A percentile compares a stretch with the other conserved stretches of the same genome.
These are phyloP conservation scores for Phylloporus arenicola DNA, from an alignment of 768 basidiomycete genomes.

Conservation along the genomic window DNA sequence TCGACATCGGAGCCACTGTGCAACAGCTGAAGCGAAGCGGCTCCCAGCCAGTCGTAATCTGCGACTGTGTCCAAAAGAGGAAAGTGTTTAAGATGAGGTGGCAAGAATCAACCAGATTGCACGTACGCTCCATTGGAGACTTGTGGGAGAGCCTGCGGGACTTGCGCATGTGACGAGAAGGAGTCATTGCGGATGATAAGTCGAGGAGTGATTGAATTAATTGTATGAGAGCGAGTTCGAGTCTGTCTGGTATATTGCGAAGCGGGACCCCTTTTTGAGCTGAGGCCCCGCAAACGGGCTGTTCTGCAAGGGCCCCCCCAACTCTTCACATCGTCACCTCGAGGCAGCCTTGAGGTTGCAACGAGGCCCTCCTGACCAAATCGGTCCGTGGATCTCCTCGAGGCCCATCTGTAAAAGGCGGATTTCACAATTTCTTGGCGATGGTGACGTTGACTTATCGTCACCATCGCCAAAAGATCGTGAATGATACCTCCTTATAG, in stretches of 20 bases:
- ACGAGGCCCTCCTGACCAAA: constrained; percentile 21
- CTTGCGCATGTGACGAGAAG: constrained; percentile 32
- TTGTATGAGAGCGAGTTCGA: constrained; percentile 1
- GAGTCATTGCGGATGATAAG: constrained; percentile 25
- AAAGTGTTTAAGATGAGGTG: constrained; percentile 28
- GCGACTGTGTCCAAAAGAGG: constrained; percentile 31
- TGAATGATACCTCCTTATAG: too few species aligned
- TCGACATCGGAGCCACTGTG: constrained; percentile 16
- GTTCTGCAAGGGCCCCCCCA: constrained; percentile 15
- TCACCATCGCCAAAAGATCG: too few species aligned
- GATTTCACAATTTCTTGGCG: neutral
- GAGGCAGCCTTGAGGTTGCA: constrained; percentile 34
- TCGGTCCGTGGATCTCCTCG: constrained; percentile 27
- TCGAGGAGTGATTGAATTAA: constrained; percentile 7
- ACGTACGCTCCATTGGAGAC: constrained; percentile 32
- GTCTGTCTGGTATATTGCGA: constrained; percentile 7
- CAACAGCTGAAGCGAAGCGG: constrained; percentile 18
- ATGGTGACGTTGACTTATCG: neutral
- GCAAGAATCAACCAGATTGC: constrained; percentile 11
- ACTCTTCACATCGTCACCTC: constrained; percentile 37
- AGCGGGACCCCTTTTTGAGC: constrained; percentile 29
- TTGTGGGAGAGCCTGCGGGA: constrained; percentile 43
- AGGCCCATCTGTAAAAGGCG: constrained; percentile 5
- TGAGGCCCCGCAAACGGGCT: constrained; percentile 15
- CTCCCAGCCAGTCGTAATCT: constrained; percentile 26